phyloP scores from a whole-genome alignment of 306 rosid species.

The Gillenia trifoliata region DNA sequence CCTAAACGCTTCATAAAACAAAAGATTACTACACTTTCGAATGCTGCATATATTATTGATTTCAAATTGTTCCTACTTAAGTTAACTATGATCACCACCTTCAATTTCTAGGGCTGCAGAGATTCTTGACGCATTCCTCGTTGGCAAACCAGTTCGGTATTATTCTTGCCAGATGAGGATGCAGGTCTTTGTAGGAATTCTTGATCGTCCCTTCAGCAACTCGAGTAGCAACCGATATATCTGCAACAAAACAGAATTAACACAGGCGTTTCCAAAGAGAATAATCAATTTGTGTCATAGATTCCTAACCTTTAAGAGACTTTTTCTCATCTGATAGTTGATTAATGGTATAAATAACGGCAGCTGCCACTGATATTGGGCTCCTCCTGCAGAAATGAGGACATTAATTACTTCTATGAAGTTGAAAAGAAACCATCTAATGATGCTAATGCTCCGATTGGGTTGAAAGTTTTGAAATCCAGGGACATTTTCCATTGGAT shows the following conservation, averaged over 20 bases:
- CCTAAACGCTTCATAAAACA: neutral
- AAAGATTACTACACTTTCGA: neutral
- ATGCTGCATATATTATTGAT: neutral
- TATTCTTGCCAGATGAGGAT: conserved; percentile 11
- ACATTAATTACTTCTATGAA: neutral
- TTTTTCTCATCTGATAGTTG: conserved; percentile 4
- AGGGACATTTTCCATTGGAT: neutral
- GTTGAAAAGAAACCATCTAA: neutral
- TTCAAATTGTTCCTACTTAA: neutral
- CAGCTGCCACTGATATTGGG: conserved; percentile 16
- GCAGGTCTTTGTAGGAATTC: conserved; percentile 16
- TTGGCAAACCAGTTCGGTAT: conserved; percentile 8
- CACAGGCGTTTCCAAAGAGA: neutral
- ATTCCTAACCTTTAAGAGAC: conserved; percentile 1
- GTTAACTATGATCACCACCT: neutral
- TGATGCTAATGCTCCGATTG: neutral
- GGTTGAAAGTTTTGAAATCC: neutral
- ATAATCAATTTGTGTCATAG: neutral
- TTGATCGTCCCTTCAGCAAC: conserved; percentile 17
- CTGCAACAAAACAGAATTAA: neutral
- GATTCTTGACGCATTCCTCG: conserved; percentile 1
- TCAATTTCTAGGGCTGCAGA: neutral
- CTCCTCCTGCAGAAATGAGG: conserved; percentile 15
- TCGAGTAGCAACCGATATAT: neutral
- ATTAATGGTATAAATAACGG: conserved; percentile 6